phyloP scores from a whole-genome alignment of 805 yeast genomes.

The Candida easanensis region DNA sequence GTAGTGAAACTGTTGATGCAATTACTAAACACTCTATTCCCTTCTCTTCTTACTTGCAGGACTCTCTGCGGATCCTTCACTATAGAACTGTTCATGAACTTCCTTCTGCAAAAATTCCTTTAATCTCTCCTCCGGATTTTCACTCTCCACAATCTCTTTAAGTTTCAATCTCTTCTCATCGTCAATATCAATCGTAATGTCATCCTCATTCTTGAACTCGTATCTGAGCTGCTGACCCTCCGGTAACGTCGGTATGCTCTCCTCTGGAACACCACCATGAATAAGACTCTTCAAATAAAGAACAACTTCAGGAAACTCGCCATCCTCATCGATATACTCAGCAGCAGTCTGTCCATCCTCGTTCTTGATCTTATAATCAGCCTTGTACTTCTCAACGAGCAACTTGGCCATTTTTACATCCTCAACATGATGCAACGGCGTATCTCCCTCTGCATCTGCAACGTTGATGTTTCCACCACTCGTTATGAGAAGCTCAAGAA shows the following conservation, averaged over 20 bases:
- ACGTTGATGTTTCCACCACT: slow-evolving; percentile 79
- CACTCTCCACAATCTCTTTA: slow-evolving; percentile 72
- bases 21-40: too few relatives aligned
- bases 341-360: slow-evolving; percentile 73
- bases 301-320: slow-evolving; percentile 76
- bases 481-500: slow-evolving; percentile 54
- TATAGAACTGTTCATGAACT: slow-evolving; percentile 52
- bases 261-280: slow-evolving; percentile 27
- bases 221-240: slow-evolving; percentile 49
- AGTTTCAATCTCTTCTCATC: slow-evolving; percentile 59
- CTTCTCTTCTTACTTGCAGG: slow-evolving; percentile 37
- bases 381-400: slow-evolving; percentile 65
- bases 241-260: slow-evolving; percentile 28
- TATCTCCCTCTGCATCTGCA: slow-evolving; percentile 87
- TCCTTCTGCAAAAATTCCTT: slow-evolving; percentile 65
- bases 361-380: slow-evolving; percentile 63
- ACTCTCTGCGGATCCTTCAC: slow-evolving; percentile 13
- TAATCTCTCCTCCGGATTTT: slow-evolving; percentile 76
- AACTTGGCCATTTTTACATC: slow-evolving; percentile 59
- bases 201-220: slow-evolving; percentile 47
- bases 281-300: slow-evolving; percentile 51
- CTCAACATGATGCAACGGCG: slow-evolving; percentile 92
- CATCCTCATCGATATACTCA: slow-evolving; percentile 77
- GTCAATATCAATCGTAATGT: slow-evolving; percentile 42
- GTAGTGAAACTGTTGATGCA: too few relatives aligned